A percentile compares a stretch with the other conserved stretches of the same genome.
Conservation (phyloP, 345 rosid genomes). For the Aegle marmelos region DNA sequence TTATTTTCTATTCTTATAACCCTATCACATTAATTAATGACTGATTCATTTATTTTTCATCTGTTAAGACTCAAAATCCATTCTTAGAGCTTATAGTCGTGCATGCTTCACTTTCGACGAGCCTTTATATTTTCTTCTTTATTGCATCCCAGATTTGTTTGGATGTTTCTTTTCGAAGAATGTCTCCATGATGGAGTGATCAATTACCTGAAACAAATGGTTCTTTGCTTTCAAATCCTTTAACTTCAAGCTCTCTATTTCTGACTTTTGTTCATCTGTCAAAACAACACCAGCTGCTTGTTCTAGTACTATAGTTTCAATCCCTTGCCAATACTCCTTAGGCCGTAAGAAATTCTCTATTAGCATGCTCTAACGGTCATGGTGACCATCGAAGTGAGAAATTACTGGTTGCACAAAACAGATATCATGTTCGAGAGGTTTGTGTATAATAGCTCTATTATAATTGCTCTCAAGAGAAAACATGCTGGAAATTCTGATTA, state of each 20-base stretch:
- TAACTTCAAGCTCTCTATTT: not conserved
- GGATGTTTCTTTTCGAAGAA: not conserved
- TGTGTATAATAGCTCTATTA: too few relatives aligned
- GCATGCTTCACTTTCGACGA: not conserved
- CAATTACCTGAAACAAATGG: not conserved
- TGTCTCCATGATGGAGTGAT: not conserved
- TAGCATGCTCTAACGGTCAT: not conserved
- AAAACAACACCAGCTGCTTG: not conserved
- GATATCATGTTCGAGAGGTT: too few relatives aligned
- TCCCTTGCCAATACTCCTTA: not conserved
- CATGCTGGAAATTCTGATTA: too few relatives aligned
- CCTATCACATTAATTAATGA: not conserved
- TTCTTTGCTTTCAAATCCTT: conserved; percentile 8
- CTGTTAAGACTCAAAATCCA: not conserved
- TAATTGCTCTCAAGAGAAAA: too few relatives aligned
- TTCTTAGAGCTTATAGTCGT: not conserved
- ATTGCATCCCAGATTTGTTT: not conserved
- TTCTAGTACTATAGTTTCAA: not conserved
- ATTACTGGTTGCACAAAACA: not conserved
- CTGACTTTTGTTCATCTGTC: not conserved
- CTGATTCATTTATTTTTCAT: not conserved
- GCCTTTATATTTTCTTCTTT: not conserved
- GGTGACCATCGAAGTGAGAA: not conserved
- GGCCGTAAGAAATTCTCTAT: not conserved
- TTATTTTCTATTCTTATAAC: not conserved